phyloP scores from a whole-genome alignment of 441 rosid species.

The Melastoma candidum region DNA sequence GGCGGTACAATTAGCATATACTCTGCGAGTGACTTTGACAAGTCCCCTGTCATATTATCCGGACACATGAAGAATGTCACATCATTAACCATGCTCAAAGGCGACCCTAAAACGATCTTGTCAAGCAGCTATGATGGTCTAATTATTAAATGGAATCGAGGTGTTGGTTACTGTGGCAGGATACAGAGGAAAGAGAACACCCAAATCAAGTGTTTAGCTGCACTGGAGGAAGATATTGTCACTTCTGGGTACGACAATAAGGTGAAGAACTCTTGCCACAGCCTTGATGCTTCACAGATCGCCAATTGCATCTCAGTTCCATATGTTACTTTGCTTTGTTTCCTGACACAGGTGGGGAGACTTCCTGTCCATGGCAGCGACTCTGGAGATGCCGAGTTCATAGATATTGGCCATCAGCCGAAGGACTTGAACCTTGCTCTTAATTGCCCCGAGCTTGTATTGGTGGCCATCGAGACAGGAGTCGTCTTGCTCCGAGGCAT shows the following conservation, averaged over 20 bases:
- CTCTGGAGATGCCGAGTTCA: conserved; percentile 49
- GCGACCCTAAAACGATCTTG: conserved; percentile 45
- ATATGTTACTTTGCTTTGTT: conserved; percentile 3
- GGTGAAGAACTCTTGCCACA: conserved; percentile 27
- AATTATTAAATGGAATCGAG: conserved; percentile 82
- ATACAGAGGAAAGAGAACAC: conserved; percentile 62
- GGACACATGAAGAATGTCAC: conserved; percentile 87
- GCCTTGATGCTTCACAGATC: no score
- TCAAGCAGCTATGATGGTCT: conserved; percentile 90
- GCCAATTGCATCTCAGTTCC: no score
- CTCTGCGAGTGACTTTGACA: conserved; percentile 67
- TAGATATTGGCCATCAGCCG: conserved; percentile 80
- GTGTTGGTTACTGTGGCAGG: conserved; percentile 68
- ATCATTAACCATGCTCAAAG: conserved; percentile 59
- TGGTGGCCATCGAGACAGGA: conserved; percentile 69
- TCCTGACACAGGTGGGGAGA: conserved; percentile 56
- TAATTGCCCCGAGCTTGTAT: conserved; percentile 53
- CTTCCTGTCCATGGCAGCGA: conserved; percentile 57
- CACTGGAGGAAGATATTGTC: conserved; percentile 67
- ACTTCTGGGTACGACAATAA: conserved; percentile 88
- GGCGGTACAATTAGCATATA: conserved; percentile 79
- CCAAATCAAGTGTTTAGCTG: conserved; percentile 86
- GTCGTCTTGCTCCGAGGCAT: conserved; percentile 63
- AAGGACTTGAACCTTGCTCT: conserved; percentile 77
- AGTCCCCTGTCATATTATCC: conserved; percentile 54